phyloP scores from a whole-genome alignment of 1,139 yeast species.

The Pneumocystis murina region DNA sequence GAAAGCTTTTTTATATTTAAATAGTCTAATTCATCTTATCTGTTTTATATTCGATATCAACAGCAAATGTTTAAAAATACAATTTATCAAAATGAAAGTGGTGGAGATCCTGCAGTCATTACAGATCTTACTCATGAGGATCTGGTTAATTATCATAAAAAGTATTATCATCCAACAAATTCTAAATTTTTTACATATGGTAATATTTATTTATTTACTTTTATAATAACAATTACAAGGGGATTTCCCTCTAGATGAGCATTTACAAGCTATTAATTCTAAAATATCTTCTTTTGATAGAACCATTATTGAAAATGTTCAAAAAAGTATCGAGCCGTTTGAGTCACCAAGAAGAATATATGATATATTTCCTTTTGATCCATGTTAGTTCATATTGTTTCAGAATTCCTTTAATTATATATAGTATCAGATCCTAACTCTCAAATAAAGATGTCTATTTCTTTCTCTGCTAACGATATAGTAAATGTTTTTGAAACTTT shows the following conservation, averaged over 20 bases:
- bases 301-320: slow-evolving; percentile 13
- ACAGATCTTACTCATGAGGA: slow-evolving; percentile 63
- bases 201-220: slow-evolving; percentile 26
- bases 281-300: slow-evolving; percentile 37
- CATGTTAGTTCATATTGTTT: slow-evolving; percentile 24
- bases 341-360: slow-evolving; percentile 25
- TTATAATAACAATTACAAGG: neutral
- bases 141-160: slow-evolving; percentile 55
- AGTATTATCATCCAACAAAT: slow-evolving; percentile 79
- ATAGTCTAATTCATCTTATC: slow-evolving; percentile 63
- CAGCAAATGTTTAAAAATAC: slow-evolving; percentile 30
- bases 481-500: slow-evolving; percentile 55
- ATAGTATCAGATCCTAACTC: slow-evolving; percentile 45
- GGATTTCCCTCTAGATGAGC: slow-evolving; percentile 37
- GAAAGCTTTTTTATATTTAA: neutral
- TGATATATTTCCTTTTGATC: slow-evolving; percentile 65
- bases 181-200: slow-evolving; percentile 83
- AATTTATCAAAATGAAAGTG: slow-evolving; percentile 82
- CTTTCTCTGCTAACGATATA: slow-evolving; percentile 77
- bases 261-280: slow-evolving; percentile 42
- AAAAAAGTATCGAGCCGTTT: slow-evolving; percentile 23
- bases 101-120: slow-evolving; percentile 81
- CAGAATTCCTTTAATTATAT: neutral
- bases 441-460: slow-evolving; percentile 65
- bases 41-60: slow-evolving; percentile 70